These are phyloP conservation scores for Sicyos edulis DNA, from an alignment of 306 rosid species.

Conservation along the genomic window DNA sequence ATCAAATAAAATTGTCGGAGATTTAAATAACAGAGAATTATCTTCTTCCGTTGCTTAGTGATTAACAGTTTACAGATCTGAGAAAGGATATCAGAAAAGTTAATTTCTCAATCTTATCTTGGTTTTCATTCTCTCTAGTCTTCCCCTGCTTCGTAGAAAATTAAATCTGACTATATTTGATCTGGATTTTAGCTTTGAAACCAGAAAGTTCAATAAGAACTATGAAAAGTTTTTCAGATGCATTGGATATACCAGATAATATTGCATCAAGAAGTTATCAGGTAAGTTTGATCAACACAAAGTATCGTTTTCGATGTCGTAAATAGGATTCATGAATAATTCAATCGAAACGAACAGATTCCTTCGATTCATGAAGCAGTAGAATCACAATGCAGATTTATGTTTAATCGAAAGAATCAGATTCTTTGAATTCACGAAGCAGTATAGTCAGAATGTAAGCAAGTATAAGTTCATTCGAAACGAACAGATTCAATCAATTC, in stretches of 20 bases:
- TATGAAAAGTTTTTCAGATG: not conserved
- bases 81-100: not conserved
- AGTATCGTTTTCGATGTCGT: not conserved
- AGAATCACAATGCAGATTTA: not conserved
- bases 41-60: no score
- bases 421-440: not conserved
- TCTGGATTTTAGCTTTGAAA: not conserved
- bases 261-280: not conserved
- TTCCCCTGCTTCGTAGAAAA: not conserved
- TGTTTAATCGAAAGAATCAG: not conserved
- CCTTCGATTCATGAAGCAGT: not conserved
- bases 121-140: not conserved
- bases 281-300: not conserved
- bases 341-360: not conserved
- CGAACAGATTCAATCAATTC: not conserved
- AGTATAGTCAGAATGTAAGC: not conserved
- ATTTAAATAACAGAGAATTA: not conserved
- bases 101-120: not conserved
- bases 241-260: not conserved
- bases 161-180: not conserved
- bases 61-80: not conserved
- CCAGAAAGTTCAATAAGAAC: not conserved
- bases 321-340: not conserved
- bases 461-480: not conserved
- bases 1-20: conserved; percentile 6